Evolutionary conservation across 192 early-diverging fungal genomes (phyloP).

Genomic region (Coemansia sp.): DNA sequence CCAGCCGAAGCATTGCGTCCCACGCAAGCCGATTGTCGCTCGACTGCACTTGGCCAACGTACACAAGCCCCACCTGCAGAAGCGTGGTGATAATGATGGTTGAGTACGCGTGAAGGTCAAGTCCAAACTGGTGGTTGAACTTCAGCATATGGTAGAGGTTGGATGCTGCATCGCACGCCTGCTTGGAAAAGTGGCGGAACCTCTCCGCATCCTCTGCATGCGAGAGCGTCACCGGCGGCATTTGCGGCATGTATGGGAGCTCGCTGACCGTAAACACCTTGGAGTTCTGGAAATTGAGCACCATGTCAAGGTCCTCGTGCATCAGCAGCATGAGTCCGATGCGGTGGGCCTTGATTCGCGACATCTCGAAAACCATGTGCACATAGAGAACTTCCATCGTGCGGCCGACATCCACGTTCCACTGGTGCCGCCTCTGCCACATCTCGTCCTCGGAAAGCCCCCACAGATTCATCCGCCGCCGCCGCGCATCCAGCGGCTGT

Average conservation of each 20-base stretch:
- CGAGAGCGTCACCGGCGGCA: constrained; percentile 18
- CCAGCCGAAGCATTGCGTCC: constrained; percentile 50
- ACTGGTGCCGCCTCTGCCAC: constrained; percentile 55
- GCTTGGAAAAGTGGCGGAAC: constrained; percentile 23
- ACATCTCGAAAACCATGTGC: constrained; percentile 51
- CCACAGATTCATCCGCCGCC: constrained; percentile 46
- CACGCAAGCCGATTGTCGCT: constrained; percentile 36
- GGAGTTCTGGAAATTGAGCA: constrained; percentile 55
- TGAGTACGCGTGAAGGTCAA: constrained; percentile 48
- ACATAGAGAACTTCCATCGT: constrained; percentile 51
- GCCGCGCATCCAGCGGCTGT: constrained; percentile 40
- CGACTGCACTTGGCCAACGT: constrained; percentile 51
- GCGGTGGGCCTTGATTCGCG: constrained; percentile 51
- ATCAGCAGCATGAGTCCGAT: constrained; percentile 50
- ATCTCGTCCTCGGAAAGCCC: constrained; percentile 52
- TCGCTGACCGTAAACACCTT: constrained; percentile 33
- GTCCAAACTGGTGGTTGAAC: constrained; percentile 51
- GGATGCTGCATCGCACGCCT: constrained; percentile 25
- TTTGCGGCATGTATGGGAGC: constrained; percentile 18
- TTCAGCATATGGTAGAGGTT: constrained; percentile 49
- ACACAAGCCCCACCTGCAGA: constrained; percentile 49
- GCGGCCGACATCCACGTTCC: constrained; percentile 48
- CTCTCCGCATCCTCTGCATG: constrained; percentile 36
- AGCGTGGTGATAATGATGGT: constrained; percentile 43
- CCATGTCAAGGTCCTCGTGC: constrained; percentile 53